These are phyloP conservation scores for Pseudocercospora musae DNA, from an alignment of 2,329 filamentous ascomycete genomes.

Conservation along the genomic window DNA sequence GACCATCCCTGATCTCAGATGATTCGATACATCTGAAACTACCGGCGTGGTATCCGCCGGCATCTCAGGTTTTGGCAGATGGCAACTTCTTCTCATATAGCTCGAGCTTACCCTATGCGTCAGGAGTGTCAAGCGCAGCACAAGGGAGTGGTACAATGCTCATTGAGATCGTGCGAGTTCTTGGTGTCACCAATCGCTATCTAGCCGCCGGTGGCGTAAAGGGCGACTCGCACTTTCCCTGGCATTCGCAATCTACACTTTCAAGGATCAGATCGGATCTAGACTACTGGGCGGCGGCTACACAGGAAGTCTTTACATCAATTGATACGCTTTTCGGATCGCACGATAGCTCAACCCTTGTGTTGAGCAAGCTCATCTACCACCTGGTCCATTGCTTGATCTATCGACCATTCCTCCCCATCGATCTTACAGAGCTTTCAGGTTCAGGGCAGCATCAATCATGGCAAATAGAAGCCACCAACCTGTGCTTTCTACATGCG, in stretches of 20 bases:
- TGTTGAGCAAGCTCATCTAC: slow-evolving; percentile 82
- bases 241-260: slow-evolving; percentile 80
- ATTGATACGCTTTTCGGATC: slow-evolving; percentile 73
- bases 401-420: slow-evolving; percentile 81
- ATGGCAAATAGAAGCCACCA: slow-evolving; percentile 89
- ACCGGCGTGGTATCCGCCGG: slow-evolving; percentile 68
- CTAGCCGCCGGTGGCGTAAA: slow-evolving; percentile 82
- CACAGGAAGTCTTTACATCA: slow-evolving; percentile 73
- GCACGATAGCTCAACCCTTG: slow-evolving; percentile 70
- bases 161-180: slow-evolving; percentile 77
- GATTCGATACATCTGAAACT: slow-evolving; percentile 71
- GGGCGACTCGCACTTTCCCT: slow-evolving; percentile 85
- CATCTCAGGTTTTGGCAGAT: slow-evolving; percentile 61
- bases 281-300: slow-evolving; percentile 79
- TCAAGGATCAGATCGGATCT: slow-evolving; percentile 83
- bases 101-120: slow-evolving; percentile 59
- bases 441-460: slow-evolving; percentile 81
- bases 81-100: slow-evolving; percentile 78
- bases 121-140: slow-evolving; percentile 56
- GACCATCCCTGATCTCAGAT: slow-evolving; percentile 76
- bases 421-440: slow-evolving; percentile 76
- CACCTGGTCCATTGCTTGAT: slow-evolving; percentile 83
- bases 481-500: slow-evolving; percentile 80
- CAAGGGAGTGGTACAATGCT: slow-evolving; percentile 77
- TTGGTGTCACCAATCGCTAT: slow-evolving; percentile 80